Evolutionary conservation across 139 green algal genomes (phyloP).

Genomic region (Tetraselmis striata): DNA sequence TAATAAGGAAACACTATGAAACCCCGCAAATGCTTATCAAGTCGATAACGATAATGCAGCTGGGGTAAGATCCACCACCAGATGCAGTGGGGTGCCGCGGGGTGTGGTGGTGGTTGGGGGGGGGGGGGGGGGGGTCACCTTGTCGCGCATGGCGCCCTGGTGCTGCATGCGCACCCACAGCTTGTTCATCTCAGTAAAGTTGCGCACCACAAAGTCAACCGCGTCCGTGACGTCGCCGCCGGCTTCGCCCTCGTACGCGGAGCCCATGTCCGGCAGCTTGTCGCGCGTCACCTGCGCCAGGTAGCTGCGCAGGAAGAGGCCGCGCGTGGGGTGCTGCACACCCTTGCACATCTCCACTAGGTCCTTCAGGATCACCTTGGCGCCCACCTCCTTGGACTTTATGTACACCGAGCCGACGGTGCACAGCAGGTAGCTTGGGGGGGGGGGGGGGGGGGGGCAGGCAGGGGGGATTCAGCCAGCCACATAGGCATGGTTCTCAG

Average conservation of each 20-base stretch:
- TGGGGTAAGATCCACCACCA: no score
- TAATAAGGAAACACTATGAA: no score
- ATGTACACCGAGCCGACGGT: constrained; percentile 87
- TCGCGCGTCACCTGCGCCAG: constrained; percentile 66
- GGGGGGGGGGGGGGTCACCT: neutral
- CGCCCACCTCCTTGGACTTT: constrained; percentile 54
- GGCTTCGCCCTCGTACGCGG: constrained; percentile 56
- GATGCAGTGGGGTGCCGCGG: no score
- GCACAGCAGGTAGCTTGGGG: constrained; percentile 84
- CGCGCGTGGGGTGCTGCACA: constrained; percentile 93
- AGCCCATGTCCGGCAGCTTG: constrained; percentile 66
- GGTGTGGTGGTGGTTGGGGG: no score
- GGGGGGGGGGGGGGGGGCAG: neutral
- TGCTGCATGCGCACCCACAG: constrained; percentile 91
- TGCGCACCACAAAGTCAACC: constrained; percentile 92
- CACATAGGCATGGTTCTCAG: no score
- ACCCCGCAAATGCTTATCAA: no score
- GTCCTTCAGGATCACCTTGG: constrained; percentile 85
- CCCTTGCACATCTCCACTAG: constrained; percentile 94
- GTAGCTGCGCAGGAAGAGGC: constrained; percentile 93
- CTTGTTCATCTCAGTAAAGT: constrained; percentile 99
- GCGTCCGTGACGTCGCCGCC: constrained; percentile 78
- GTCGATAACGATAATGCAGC: no score
- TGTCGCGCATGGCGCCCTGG: constrained; percentile 32
- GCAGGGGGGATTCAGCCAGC: no score